These are phyloP conservation scores for Gracilaria vermiculophylla DNA, from an alignment of 23 red algal genomes.

Conservation along the genomic window DNA sequence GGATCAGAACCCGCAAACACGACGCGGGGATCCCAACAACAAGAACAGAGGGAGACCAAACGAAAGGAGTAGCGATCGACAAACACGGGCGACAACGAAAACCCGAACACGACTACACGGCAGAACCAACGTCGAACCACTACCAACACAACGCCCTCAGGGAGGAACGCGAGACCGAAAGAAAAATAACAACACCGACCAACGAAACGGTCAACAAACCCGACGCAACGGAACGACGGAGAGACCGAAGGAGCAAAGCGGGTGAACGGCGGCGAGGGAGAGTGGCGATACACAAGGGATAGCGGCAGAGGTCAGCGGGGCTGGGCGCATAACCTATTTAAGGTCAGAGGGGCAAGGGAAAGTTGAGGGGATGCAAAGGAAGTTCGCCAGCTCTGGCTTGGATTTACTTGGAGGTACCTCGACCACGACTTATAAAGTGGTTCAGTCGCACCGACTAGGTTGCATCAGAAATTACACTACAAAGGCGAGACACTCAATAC, in stretches of 20 bases:
- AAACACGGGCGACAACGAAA: background rate
- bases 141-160: conserved; percentile 43
- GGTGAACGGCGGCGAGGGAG: conserved; percentile 34
- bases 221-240: background rate
- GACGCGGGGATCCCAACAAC: background rate
- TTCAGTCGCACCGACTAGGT: no score
- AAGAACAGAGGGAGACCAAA: conserved; percentile 15
- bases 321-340: conserved; percentile 48
- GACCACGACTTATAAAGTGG: no score
- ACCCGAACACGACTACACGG: conserved; percentile 26
- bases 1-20: conserved; percentile 26
- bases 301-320: conserved; percentile 39
- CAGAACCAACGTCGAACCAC: conserved; percentile 11
- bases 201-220: background rate
- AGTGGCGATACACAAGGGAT: conserved; percentile 13
- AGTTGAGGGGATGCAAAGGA: no score
- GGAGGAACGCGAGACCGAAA: conserved; percentile 22
- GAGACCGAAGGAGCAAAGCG: background rate
- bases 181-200: conserved; percentile 19
- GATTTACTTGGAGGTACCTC: no score
- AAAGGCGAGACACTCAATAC: no score
- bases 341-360: no score
- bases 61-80: conserved; percentile 8
- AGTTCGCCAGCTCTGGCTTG: no score
- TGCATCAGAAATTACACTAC: no score